A percentile compares a stretch with the other conserved stretches of the same genome.
Conservation (phyloP, 805 yeast species). For the Starmerella asiatica region DNA sequence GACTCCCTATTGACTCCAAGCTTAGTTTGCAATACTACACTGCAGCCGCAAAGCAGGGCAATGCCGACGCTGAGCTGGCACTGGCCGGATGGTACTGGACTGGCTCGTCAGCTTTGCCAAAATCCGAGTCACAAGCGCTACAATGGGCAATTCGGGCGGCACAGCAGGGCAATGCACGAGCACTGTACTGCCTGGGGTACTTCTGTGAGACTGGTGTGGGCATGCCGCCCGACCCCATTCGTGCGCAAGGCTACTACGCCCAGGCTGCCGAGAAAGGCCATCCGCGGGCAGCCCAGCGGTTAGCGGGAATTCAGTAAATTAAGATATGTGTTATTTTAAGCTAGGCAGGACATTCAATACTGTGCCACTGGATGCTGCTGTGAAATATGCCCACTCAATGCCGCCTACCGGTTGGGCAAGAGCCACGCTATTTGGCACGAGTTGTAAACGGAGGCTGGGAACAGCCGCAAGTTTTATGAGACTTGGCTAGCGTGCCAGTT, state of each 20-base stretch:
- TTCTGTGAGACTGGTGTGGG: constrained; percentile 63
- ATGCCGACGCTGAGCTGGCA: constrained; percentile 57
- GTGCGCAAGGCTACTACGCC: constrained; percentile 43
- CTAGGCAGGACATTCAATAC: no score
- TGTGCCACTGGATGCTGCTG: no score
- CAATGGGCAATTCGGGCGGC: constrained; percentile 64
- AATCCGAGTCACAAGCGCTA: constrained; percentile 55
- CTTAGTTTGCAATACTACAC: constrained; percentile 64
- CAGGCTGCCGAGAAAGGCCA: constrained; percentile 55
- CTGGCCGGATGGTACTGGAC: constrained; percentile 71
- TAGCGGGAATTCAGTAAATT: no score
- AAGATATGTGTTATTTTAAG: no score
- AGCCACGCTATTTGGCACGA: constrained; percentile 21
- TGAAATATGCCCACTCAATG: no score
- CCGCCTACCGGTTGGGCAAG: constrained; percentile 23
- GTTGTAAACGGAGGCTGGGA: constrained; percentile 23
- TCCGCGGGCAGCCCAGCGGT: no score
- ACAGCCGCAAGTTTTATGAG: constrained; percentile 20
- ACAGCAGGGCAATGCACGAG: constrained; percentile 51
- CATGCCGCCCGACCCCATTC: constrained; percentile 34
- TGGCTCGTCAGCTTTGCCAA: constrained; percentile 40
- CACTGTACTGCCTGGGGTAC: constrained; percentile 60
- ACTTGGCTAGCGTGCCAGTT: constrained; percentile 21
- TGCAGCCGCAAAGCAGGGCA: constrained; percentile 50
- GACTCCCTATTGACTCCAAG: constrained; percentile 39